Evolutionary conservation across 1,139 yeast genomes (phyloP), one percentile per base, ranked within the genome.

Genomic region (Suzukiozyma palmioleophila): DNA sequence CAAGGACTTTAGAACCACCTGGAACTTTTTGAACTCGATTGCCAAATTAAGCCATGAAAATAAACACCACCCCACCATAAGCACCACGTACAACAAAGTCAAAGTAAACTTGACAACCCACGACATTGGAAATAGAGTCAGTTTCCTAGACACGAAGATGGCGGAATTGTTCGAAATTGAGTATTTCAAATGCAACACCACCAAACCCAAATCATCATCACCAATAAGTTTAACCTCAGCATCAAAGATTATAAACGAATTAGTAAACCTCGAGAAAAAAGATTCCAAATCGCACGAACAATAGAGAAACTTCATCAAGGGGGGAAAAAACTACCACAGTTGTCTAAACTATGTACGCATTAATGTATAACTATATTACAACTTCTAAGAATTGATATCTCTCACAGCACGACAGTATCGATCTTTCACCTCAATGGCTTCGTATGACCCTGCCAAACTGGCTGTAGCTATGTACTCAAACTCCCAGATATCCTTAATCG

Each of bases 361-460:
- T 26, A 18, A 25, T 30, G 26, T 31, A 33, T 22, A 33, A 22
- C 36, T 26, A 33, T 24, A 24, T 21, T 33, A 9, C 22, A 8
- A 13, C 8, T 11, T 13, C 28, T 33, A 11, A n/a, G n/a, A 14
- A 33, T 36, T 27, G 10, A 34, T 28, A 30, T 48, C 48, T 44
- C 54, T 73, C 41, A 60, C 62, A 3, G 84, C 85, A 26, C 65
- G 68, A 69, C 98, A 92, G 59, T 67, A 84, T 13, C 84, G 84
- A 63, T 92, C 99, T 41, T 79, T 77, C 10, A 92, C 79, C 52
- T 85, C 89, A 32, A 87, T 76, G 8, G 97, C 97, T 59, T 90
- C 96, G 56, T 94, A 92, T 3, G 89, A 84, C 34, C 99, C 99
- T 57, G 90, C 96, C 49, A 87, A 68, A 49, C 88, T 85, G 1